These are phyloP conservation scores for Lathyrus sativus DNA, from an alignment of 306 rosid genomes.

Conservation along the genomic window DNA sequence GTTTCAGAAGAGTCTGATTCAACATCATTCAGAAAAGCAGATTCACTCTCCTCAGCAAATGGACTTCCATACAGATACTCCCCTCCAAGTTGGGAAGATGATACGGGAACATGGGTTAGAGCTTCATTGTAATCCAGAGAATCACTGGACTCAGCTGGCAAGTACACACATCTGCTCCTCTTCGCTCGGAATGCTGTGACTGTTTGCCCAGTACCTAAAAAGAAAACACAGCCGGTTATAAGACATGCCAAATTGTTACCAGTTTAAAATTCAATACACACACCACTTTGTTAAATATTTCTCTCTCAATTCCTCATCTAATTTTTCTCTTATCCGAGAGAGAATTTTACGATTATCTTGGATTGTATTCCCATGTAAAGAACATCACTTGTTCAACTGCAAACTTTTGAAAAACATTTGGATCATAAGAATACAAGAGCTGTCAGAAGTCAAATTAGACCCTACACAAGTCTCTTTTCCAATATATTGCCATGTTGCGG, in stretches of 20 bases:
- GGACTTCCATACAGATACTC: constrained; percentile 51
- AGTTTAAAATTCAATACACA: constrained; percentile 25
- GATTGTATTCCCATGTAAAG: constrained; percentile 4
- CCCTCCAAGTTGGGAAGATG: constrained; percentile 56
- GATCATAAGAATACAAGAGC: constrained; percentile 46
- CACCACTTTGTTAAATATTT: constrained; percentile 39
- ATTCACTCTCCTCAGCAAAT: constrained; percentile 65
- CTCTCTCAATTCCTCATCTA: constrained; percentile 39
- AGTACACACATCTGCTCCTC: constrained; percentile 65
- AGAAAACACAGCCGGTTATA: constrained; percentile 46
- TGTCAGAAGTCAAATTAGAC: constrained; percentile 47
- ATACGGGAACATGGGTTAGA: constrained; percentile 52
- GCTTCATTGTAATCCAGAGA: constrained; percentile 69
- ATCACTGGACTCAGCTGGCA: constrained; percentile 77
- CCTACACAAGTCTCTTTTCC: constrained; percentile 58
- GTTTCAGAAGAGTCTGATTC: constrained; percentile 74
- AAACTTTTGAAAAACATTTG: constrained; percentile 51
- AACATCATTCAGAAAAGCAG: constrained; percentile 67
- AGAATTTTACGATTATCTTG: constrained; percentile 45
- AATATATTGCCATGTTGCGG: constrained; percentile 30
- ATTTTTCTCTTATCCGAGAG: constrained; percentile 36
- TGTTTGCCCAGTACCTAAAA: constrained; percentile 63
- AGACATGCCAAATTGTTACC: constrained; percentile 38
- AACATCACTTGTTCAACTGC: constrained; percentile 36
- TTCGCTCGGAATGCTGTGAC: constrained; percentile 59